Percentiles rank a stretch among this genome's conserved stretches.
Evolutionary conservation across 345 rosid species (phyloP).

Genomic region (Populus tremula): DNA sequence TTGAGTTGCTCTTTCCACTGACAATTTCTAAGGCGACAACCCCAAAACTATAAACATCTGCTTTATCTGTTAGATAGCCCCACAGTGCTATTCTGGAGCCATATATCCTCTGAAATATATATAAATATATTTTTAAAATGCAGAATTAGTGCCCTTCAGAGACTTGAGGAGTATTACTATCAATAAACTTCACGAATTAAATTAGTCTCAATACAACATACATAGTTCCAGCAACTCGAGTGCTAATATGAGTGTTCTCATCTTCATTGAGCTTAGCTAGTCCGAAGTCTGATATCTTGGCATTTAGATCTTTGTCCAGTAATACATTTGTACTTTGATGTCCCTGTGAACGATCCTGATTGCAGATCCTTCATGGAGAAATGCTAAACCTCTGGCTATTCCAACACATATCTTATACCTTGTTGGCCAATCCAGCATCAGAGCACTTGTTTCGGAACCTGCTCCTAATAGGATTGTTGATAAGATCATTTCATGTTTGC

Average conservation of each 20-base stretch:
- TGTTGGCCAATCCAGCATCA: neutral
- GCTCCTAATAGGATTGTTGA: neutral
- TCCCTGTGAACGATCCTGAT: slow-evolving; percentile 5
- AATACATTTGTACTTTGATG: slow-evolving; percentile 4
- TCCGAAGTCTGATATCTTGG: slow-evolving; percentile 12
- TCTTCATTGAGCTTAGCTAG: slow-evolving; percentile 12
- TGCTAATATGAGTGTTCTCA: slow-evolving; percentile 3
- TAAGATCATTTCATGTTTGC: neutral
- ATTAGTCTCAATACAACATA: neutral
- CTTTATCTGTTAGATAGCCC: no score
- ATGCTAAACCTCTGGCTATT: neutral
- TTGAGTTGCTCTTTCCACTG: no score
- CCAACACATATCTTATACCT: slow-evolving; percentile 1
- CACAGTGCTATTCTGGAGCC: slow-evolving; percentile 30
- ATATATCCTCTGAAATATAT: slow-evolving; percentile 42
- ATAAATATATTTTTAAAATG: no score
- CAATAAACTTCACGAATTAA: no score
- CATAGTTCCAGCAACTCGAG: slow-evolving; percentile 9
- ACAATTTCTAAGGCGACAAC: no score
- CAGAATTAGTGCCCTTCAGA: no score
- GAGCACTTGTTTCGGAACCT: no score
- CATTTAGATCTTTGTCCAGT: slow-evolving; percentile 5
- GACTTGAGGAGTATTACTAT: no score
- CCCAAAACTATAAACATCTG: no score
- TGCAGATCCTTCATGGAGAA: slow-evolving; percentile 8